Evolutionary conservation across 371 early-diverging fungal genomes (phyloP).

Genomic region (Mortierella sp.): DNA sequence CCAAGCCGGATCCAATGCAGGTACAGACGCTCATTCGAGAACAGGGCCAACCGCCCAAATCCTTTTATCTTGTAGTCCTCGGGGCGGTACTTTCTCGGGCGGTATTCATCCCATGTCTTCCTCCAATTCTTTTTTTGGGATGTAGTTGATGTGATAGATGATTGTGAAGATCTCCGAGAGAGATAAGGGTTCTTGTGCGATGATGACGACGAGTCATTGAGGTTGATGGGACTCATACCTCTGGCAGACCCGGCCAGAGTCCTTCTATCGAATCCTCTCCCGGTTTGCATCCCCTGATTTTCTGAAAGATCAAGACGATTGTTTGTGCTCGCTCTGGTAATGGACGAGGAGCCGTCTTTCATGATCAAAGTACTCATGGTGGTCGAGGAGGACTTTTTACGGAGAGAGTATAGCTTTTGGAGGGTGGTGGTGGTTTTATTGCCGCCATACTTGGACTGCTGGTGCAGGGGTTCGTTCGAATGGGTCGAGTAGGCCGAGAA

Average conservation of each 20-base stretch:
- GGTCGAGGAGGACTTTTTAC: not conserved
- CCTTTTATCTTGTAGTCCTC: constrained; percentile 21
- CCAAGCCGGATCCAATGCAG: constrained; percentile 52
- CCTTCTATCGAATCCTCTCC: not conserved
- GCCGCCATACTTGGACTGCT: not conserved
- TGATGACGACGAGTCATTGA: not conserved
- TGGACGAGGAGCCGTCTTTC: not conserved
- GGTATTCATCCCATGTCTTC: not conserved
- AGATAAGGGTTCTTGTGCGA: not conserved
- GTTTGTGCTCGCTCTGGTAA: not conserved
- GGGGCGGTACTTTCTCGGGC: constrained; percentile 21
- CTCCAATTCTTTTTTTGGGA: not conserved
- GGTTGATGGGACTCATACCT: not conserved
- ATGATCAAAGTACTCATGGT: not conserved
- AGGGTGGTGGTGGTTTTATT: not conserved
- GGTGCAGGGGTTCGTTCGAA: constrained; percentile 28
- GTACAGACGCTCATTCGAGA: constrained; percentile 51
- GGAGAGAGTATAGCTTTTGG: not conserved
- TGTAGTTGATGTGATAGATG: not conserved
- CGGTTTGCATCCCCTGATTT: not conserved
- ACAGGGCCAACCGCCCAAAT: constrained; percentile 22
- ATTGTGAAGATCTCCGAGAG: not conserved
- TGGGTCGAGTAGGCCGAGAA: constrained; percentile 17
- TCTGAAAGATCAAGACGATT: constrained; percentile 15
- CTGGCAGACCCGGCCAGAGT: not conserved